Base-by-base conservation (phyloP, 2,329 filamentous ascomycete genomes). In the Scedosporium minutisporum region DNA sequence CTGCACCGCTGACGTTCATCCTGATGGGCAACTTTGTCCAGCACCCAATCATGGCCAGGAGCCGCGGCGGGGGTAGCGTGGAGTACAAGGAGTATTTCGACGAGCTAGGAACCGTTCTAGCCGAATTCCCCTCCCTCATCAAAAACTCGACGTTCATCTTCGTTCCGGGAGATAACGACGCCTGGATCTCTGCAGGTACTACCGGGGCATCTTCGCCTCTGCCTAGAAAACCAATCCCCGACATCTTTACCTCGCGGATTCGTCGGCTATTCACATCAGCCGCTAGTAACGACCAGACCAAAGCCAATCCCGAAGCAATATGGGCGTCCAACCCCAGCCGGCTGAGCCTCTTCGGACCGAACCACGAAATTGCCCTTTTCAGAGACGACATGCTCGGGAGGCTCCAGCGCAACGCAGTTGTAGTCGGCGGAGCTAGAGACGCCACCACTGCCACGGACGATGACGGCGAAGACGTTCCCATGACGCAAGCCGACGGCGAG, bases 61-160 rank as follows among this genome's bases (percentile, higher is more conserved):
- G 89, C 61, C 85, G 86, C 27, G 87, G 86, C 44, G 87, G 88
- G 23, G 90, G 91, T 44, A 93, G 90, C 73, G 93, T 97, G 68
- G 92, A 96, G 75, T 97, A 96, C 78, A 97, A 97, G 77, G 95
- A 97, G 75, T 88, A 90, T 72, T 97, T 97, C 73, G 92, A 99
- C 75, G 85, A 87, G 7, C 82, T 99, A 12, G 93, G 95, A 3
- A 86, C 87, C 2, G 82, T 91, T 1, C 81, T 99, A 5, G 82
- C 90, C 6, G 92, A 97, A 67, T 97, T 91, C 70, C 91, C 91
- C 3, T 81, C 83, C 0, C 82, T 99, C 14, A 82, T 97, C 53
- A 87, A 88, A 63, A 83, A 84, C 27, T 88, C 90, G 4, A 93
- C 90, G 0, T 96, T 97, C 72, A 80, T 96, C 38, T 96, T 99